These are phyloP conservation scores for Blastobotrys terrestris DNA, from an alignment of 805 yeast species.

Conservation along the genomic window DNA sequence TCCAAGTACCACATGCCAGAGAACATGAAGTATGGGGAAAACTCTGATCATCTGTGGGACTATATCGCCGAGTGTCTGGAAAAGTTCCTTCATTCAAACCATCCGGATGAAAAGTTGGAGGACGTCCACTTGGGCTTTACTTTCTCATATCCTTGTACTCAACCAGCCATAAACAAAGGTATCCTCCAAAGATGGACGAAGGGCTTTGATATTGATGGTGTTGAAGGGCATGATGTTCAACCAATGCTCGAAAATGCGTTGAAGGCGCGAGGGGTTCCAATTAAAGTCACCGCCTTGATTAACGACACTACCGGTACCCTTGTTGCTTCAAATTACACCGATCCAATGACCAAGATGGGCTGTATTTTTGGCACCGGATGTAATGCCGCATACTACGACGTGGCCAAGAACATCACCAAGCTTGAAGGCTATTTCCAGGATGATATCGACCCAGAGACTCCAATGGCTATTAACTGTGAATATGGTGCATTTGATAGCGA, in stretches of 20 bases:
- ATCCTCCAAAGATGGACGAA: conserved; percentile 93
- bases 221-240: conserved; percentile 91
- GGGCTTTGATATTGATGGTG: conserved; percentile 90
- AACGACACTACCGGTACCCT: conserved; percentile 97
- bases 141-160: conserved; percentile 77
- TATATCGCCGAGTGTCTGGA: conserved; percentile 81
- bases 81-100: conserved; percentile 63
- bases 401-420: conserved; percentile 67
- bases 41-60: conserved; percentile 67
- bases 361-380: conserved; percentile 96
- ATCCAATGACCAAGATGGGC: conserved; percentile 86
- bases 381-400: conserved; percentile 93
- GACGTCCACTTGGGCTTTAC: conserved; percentile 87
- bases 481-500: conserved; percentile 97
- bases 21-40: conserved; percentile 68
- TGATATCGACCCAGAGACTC: conserved; percentile 57
- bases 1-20: conserved; percentile 78
- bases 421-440: conserved; percentile 60
- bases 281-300: conserved; percentile 83
- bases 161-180: conserved; percentile 78
- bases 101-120: conserved; percentile 36
- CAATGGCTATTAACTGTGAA: conserved; percentile 97
- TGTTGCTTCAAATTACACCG: conserved; percentile 91
- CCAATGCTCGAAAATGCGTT: conserved; percentile 82
- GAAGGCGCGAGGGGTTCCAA: conserved; percentile 59